phyloP scores from a whole-genome alignment of 2,329 filamentous ascomycete species.

The Cordyceps cicadae region DNA sequence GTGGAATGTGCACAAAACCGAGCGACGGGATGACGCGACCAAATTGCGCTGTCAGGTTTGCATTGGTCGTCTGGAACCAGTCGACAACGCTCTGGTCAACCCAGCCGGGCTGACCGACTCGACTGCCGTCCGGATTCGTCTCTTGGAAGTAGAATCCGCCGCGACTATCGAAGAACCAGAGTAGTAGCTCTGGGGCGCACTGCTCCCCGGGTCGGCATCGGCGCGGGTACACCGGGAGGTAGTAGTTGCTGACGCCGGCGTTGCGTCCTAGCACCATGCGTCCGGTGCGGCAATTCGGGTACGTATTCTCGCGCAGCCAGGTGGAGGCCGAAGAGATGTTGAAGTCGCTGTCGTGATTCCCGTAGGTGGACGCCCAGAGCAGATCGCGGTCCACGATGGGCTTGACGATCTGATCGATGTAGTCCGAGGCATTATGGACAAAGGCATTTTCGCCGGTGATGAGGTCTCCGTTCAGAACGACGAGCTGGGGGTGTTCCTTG shows the following conservation, averaged over 20 bases:
- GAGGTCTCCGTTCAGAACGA: conserved; percentile 53
- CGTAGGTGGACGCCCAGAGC: conserved; percentile 60
- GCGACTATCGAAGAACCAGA: conserved; percentile 67
- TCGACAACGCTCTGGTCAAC: conserved; percentile 35
- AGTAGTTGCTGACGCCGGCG: conserved; percentile 39
- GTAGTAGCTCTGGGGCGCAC: conserved; percentile 36
- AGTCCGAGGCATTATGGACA: conserved; percentile 43
- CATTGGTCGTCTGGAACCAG: conserved; percentile 34
- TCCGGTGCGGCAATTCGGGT: conserved; percentile 30
- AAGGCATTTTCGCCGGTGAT: conserved; percentile 59
- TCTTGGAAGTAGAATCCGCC: conserved; percentile 47
- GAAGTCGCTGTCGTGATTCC: conserved; percentile 58
- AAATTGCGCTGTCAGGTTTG: conserved; percentile 22
- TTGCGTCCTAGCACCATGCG: conserved; percentile 30
- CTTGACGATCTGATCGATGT: conserved; percentile 50
- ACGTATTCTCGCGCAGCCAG: conserved; percentile 32
- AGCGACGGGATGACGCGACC: conserved; percentile 34
- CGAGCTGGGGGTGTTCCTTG: conserved; percentile 8
- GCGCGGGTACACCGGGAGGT: conserved; percentile 34
- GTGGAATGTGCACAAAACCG: conserved; percentile 42
- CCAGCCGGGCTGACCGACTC: conserved; percentile 34
- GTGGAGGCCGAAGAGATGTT: conserved; percentile 44
- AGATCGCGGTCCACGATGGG: conserved; percentile 48
- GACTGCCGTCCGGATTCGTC: conserved; percentile 21
- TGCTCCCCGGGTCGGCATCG: conserved; percentile 21